Conservation (phyloP, 164 flowering plant species). For the Vitis riparia region DNA sequence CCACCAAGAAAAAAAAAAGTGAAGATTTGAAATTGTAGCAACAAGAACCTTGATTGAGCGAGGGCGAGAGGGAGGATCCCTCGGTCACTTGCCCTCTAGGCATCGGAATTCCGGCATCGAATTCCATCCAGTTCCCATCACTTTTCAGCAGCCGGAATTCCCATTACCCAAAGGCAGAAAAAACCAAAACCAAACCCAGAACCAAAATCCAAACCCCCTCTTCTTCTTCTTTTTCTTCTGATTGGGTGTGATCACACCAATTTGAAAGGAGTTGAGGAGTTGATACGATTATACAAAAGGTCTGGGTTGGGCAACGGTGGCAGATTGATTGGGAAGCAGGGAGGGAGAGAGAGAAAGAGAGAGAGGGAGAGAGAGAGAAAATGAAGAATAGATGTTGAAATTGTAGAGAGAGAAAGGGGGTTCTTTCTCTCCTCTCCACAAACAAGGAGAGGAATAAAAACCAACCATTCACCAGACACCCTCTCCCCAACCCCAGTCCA, state of each 20-base stretch:
- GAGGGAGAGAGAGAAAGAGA: constrained; percentile 1
- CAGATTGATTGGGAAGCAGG: constrained; percentile 7
- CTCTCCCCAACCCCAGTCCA: not conserved
- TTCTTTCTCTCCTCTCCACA: constrained; percentile 49
- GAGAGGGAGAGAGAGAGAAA: constrained; percentile 1
- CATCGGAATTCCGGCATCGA: constrained; percentile 55
- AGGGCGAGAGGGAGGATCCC: constrained; percentile 43
- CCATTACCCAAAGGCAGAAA: constrained; percentile 11
- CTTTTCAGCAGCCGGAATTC: constrained; percentile 10
- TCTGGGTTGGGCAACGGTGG: no score
- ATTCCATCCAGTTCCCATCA: constrained; percentile 44
- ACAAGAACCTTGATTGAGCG: constrained; percentile 44
- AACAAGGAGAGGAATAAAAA: constrained; percentile 31
- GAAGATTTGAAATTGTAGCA: not conserved
- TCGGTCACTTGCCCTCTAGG: constrained; percentile 41
- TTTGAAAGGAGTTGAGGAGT: no score
- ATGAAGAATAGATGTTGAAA: constrained; percentile 7
- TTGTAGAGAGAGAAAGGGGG: constrained; percentile 7
- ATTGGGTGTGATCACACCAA: no score
- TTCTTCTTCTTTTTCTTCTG: no score
- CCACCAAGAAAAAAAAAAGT: not conserved
- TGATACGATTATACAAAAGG: no score
- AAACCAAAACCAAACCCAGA: no score
- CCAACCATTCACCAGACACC: constrained; percentile 30
- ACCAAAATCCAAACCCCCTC: no score